phyloP scores from a whole-genome alignment of 2,329 filamentous ascomycete genomes.

The Ophiostoma sp. region DNA sequence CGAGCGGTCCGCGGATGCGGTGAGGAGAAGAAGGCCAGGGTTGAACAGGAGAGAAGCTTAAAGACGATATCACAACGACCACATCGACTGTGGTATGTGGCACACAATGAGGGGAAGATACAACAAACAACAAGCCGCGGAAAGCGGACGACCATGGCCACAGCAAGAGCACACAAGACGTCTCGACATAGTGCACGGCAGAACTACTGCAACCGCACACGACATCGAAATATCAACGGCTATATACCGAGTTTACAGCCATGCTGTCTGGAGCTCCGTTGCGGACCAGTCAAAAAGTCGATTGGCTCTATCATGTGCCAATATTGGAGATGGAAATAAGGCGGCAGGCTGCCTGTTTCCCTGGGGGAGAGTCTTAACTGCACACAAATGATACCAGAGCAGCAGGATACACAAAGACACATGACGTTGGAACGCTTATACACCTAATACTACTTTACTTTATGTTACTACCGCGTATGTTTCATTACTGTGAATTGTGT shows the following conservation, averaged over 20 bases:
- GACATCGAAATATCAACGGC: no score
- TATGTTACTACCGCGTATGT: not conserved
- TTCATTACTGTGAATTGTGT: not conserved
- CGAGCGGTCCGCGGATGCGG: conserved; percentile 44
- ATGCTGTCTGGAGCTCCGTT: no score
- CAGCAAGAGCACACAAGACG: not conserved
- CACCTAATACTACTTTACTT: not conserved
- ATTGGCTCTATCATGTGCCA: not conserved
- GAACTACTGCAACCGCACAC: not conserved
- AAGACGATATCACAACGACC: not conserved
- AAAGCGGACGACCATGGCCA: not conserved
- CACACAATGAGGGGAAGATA: not conserved
- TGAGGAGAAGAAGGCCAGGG: conserved; percentile 32
- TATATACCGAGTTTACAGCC: no score
- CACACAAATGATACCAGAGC: not conserved
- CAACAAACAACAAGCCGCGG: not conserved
- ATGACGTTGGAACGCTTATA: not conserved
- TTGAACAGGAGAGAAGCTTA: not conserved
- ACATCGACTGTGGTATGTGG: not conserved
- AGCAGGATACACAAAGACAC: not conserved
- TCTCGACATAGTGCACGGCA: not conserved
- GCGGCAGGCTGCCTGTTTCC: conserved; percentile 19
- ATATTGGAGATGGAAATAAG: not conserved
- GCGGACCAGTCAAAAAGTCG: no score
- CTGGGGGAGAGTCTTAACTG: not conserved